Base-by-base conservation (phyloP, 148 eudicot genomes). In the Cornus florida region DNA sequence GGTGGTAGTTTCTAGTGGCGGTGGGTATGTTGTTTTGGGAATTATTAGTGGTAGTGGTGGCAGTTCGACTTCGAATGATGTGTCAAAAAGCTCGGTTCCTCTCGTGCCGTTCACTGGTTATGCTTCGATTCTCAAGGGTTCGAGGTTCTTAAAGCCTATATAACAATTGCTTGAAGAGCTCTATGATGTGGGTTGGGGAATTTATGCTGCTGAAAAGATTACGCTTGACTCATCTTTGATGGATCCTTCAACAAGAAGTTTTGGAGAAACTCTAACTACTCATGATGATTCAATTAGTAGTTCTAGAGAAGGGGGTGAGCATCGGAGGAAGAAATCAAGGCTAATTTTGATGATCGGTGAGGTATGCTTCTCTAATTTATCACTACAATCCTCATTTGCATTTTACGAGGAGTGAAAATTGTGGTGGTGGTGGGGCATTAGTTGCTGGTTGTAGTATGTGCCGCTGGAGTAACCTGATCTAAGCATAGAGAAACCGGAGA, bases 41-140 rank as follows among this genome's bases (percentile, higher is more conserved):
- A 28, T 11, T 35, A 69, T 43, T 23, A 67, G 50, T 10, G 31
- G 28, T 28, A 28, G 28, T 28, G 28, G 28, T 28, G 28, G 73
- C 6, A 62, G 77, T 16, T 83, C 79, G 24, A 59, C 57, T 10
- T 59, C 77, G 14, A 74, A 76, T 56, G 89, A 86, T 53, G 70
- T 81, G 69, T 76, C 82, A 1, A 83, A 84, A 23, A 84, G 85
- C 69, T 74, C 77, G 53, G 91, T 79, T 0, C 97, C 98, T 11
- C 82, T 93, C 0, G 98, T 97, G 50, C 95, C 97, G 0, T 95
- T 95, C 35, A 95, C 97, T 1, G 98, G 98, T 0, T 95, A 95
- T 67, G 83, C 97, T 22, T 84, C 93, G 7, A 86, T 95, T 23
- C n/a, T 95, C 78, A 93, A 83, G 77, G 90, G 92, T 0, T 95